These are phyloP conservation scores for Argentina anserina DNA, from an alignment of 306 rosid species.

Conservation along the genomic window DNA sequence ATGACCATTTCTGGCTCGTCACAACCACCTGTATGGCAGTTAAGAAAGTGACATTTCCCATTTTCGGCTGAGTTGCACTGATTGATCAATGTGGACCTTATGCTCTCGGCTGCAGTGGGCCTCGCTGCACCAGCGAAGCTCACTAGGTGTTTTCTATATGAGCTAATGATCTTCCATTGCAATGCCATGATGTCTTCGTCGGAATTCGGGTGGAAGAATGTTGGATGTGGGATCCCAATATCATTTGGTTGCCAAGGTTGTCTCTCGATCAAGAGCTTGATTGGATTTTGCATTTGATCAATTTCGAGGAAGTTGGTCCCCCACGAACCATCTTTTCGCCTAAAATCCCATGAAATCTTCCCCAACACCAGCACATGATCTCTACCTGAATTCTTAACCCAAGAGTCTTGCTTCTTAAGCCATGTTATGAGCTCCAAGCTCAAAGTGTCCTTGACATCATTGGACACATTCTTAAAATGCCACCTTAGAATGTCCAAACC, in stretches of 20 bases:
- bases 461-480: constrained; percentile 73
- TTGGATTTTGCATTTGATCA: constrained; percentile 58
- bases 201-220: constrained; percentile 66
- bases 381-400: constrained; percentile 53
- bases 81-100: constrained; percentile 48
- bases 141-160: constrained; percentile 36
- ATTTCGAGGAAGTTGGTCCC: constrained; percentile 60
- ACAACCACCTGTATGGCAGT: constrained; percentile 45
- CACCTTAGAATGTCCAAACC: constrained; percentile 65
- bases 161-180: constrained; percentile 49
- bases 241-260: constrained; percentile 78
- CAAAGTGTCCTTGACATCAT: constrained; percentile 57
- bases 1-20: constrained; percentile 40
- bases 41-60: constrained; percentile 42
- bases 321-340: constrained; percentile 49
- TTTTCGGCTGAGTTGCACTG: constrained; percentile 43
- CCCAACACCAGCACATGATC: constrained; percentile 78
- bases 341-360: constrained; percentile 78
- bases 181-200: constrained; percentile 54
- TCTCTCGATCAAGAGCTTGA: constrained; percentile 68
- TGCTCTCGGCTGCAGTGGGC: constrained; percentile 40
- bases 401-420: constrained; percentile 48
- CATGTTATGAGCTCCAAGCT: constrained; percentile 50
- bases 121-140: constrained; percentile 66
- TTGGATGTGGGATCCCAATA: constrained; percentile 76